Evolutionary conservation across 305 asterid species (phyloP).

Genomic region (Fraxinus sp.): DNA sequence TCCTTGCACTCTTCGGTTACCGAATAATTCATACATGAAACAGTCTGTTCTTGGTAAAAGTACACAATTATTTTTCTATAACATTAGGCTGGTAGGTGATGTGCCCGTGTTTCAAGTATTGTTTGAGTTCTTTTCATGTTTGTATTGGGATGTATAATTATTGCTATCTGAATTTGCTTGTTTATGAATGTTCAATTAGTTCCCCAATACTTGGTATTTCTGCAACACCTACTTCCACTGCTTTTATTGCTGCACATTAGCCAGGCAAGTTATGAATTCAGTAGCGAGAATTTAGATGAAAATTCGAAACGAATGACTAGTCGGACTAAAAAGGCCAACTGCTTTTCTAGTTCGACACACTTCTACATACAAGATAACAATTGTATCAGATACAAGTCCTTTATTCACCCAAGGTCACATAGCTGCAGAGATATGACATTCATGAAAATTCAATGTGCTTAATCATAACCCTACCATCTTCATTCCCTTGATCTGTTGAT

Average conservation of each 20-base stretch:
- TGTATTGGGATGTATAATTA: slow-evolving; percentile 3
- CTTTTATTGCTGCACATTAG: slow-evolving; percentile 48
- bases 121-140: neutral
- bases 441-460: slow-evolving; percentile 14
- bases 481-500: slow-evolving; percentile 44
- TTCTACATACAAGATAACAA: neutral
- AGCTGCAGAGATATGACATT: neutral
- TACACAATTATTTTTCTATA: neutral
- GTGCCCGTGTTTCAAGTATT: neutral
- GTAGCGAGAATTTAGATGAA: neutral
- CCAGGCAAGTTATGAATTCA: neutral
- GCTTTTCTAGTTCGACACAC: neutral
- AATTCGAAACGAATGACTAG: neutral
- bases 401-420: neutral
- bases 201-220: slow-evolving; percentile 28
- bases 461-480: slow-evolving; percentile 46
- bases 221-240: slow-evolving; percentile 57
- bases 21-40: slow-evolving; percentile 10
- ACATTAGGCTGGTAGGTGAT: slow-evolving; percentile 19
- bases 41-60: neutral
- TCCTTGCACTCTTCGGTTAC: slow-evolving; percentile 8
- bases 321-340: neutral
- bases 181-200: neutral
- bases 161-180: neutral
- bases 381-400: neutral